A percentile compares a stretch with the other conserved stretches of the same genome.
These are phyloP conservation scores for Lactarius deliciosus DNA, from an alignment of 768 basidiomycete genomes.

Conservation along the genomic window DNA sequence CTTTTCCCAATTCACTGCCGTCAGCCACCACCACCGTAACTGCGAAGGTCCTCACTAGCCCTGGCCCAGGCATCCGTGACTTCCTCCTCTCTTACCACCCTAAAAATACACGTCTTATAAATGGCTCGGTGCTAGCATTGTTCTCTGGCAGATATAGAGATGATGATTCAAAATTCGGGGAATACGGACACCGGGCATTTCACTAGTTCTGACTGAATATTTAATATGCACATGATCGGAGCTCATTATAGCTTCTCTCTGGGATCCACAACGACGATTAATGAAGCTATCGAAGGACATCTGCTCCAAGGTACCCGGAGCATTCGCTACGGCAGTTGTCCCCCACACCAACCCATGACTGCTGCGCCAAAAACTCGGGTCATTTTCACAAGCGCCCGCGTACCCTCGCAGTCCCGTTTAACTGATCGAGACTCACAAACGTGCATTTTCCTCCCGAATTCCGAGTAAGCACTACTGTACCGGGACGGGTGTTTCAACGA, in stretches of 20 bases:
- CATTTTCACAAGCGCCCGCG: neutral
- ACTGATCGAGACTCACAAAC: neutral
- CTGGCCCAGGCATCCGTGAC: neutral
- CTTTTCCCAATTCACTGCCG: neutral
- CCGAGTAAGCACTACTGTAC: neutral
- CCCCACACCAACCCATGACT: neutral
- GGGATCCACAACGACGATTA: neutral
- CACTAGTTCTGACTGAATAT: too few species aligned
- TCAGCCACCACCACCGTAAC: neutral
- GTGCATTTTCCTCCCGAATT: neutral
- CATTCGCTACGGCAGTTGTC: too few species aligned
- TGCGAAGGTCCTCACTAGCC: slow-evolving; percentile 14
- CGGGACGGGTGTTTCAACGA: neutral
- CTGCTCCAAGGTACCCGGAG: too few species aligned
- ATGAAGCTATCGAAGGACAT: neutral
- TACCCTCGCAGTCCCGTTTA: slow-evolving; percentile 21
- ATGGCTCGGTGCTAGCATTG: neutral
- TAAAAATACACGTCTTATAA: neutral
- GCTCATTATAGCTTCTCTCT: neutral
- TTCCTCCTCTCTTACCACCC: neutral
- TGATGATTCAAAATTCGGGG: too few species aligned
- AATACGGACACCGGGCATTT: too few species aligned
- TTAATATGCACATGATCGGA: neutral
- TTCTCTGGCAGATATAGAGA: neutral
- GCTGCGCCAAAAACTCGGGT: neutral